Evolutionary conservation across 75 land plant species (phyloP).

Genomic region (Pinus albicaulis): DNA sequence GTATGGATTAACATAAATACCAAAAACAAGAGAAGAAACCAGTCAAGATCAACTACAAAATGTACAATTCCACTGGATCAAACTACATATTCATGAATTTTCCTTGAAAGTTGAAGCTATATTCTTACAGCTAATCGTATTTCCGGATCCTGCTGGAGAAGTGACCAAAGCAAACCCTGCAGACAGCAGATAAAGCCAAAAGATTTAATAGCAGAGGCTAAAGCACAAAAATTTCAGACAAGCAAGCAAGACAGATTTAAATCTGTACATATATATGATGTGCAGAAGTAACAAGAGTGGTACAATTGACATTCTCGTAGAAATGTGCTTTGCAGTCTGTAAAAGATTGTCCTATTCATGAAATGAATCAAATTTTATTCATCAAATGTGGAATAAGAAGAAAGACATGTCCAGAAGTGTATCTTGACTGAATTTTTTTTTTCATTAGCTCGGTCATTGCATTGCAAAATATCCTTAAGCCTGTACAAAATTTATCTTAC

Average conservation of each 20-base stretch:
- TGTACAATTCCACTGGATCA: not conserved
- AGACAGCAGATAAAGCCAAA: not conserved
- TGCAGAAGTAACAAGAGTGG: not conserved
- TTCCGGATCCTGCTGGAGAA: constrained; percentile 77
- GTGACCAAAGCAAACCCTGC: constrained; percentile 63
- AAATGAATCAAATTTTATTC: not conserved
- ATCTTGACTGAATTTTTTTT: not conserved
- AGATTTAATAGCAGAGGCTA: not conserved
- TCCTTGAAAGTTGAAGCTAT: not conserved
- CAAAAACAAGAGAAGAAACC: not conserved
- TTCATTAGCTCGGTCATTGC: not conserved
- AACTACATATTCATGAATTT: not conserved
- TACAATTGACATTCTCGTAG: not conserved
- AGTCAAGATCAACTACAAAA: constrained; percentile 4
- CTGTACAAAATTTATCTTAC: too few species aligned
- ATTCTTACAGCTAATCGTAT: constrained; percentile 63
- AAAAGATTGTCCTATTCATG: not conserved
- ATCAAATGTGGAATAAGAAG: not conserved
- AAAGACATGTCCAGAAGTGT: not conserved
- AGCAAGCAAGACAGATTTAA: not conserved
- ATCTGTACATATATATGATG: not conserved
- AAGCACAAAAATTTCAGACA: not conserved
- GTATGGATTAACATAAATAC: not conserved
- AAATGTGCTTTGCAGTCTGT: not conserved
- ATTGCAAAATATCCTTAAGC: not conserved